Evolutionary conservation across 805 yeast species (phyloP), one percentile per base, ranked within the genome.

Genomic region (Candida qinlingensis): DNA sequence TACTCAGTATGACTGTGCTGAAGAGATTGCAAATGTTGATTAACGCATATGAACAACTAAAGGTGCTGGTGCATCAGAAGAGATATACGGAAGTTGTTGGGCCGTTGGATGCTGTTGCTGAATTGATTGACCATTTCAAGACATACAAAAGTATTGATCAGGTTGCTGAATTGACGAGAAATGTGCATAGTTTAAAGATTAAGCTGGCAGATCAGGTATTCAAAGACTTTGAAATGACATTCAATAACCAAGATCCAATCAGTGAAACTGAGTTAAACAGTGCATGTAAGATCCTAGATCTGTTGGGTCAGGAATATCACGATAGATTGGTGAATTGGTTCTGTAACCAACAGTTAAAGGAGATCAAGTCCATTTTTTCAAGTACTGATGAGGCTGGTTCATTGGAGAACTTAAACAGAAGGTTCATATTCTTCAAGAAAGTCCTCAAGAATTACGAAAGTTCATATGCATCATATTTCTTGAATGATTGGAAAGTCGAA

Each of bases 361-460:
- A 92, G 58, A 80, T 92, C 40, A 76, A 76, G 35, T 69, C 79
- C 26, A 88, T 94, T 9, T 94, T 94, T 67, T 77, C 80, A 46
- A 73, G 82, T 8, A 74, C 81, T 11, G 97, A 90, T 57, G 99
- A 94, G 66, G 99, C 99, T 0, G 97, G 97, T 1, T 85, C 95
- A 5, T 69, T 94, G 51, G 99, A 94, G 50, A 94, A 94, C 65
- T 67, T 94, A 45, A 76, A 80, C 31, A 72, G 97, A 55, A 72
- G 99, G 43, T 94, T 81, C 63, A 77, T 90, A 33, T 92, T 85
- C 63, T 87, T 88, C 66, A 83, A 84, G 55, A 82, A 86, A 55
- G 76, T 87, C 1, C 67, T 92, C 50, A 76, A 75, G 46, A 73
- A 75, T 37, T 80, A 82, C 55, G 82, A 80, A 50, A 63, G 78